phyloP scores from a whole-genome alignment of 2,329 filamentous ascomycete species.

The Fusarium palustre region DNA sequence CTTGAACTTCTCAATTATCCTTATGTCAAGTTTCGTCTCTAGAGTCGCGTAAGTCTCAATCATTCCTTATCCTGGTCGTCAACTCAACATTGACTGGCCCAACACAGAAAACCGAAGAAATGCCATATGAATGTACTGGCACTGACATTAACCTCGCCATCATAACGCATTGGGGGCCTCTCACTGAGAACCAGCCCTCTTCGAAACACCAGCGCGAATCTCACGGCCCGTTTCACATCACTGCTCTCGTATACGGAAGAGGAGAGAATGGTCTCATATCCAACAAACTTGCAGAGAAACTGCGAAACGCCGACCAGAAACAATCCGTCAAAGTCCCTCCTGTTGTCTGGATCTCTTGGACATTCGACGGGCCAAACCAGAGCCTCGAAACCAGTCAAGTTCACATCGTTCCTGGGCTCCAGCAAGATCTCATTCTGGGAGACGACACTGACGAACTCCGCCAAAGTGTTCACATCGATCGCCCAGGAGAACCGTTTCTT shows the following conservation, averaged over 20 bases:
- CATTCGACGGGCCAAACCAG: background rate
- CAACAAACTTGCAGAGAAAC: constrained; percentile 3
- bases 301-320: background rate
- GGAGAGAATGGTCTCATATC: constrained; percentile 12
- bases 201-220: background rate
- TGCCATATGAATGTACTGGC: constrained; percentile 2
- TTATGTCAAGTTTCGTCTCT: background rate
- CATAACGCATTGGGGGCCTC: constrained; percentile 10
- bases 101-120: constrained; percentile 11
- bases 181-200: background rate
- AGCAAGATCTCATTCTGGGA: constrained; percentile 25
- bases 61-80: no score
- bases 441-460: constrained; percentile 4
- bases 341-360: constrained; percentile 14
- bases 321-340: background rate
- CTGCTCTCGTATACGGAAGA: constrained; percentile 3
- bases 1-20: background rate
- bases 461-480: constrained; percentile 8
- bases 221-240: constrained; percentile 1
- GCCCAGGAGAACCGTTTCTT: background rate
- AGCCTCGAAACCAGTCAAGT: constrained; percentile 16
- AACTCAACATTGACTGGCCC: background rate
- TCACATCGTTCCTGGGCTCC: constrained; percentile 10
- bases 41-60: background rate
- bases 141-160: background rate